phyloP scores from a whole-genome alignment of 2,329 filamentous ascomycete species.

The Apiospora pterosperma region DNA sequence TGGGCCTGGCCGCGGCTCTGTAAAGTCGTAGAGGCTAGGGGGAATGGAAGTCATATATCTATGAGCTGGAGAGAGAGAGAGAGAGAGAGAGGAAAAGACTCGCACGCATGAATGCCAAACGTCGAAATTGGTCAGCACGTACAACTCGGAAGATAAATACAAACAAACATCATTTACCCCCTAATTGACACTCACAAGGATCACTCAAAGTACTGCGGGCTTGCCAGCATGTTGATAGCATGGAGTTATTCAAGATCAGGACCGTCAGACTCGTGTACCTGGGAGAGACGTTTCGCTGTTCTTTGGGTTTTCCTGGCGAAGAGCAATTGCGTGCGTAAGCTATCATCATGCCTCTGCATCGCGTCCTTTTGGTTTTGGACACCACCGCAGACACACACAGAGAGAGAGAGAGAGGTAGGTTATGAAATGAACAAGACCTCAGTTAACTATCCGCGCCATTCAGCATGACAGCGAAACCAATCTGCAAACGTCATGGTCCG shows the following conservation, averaged over 20 bases:
- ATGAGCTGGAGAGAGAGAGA: not conserved
- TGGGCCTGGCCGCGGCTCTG: conserved; percentile 6
- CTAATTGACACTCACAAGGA: not conserved
- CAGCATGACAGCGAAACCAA: not conserved
- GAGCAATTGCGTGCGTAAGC: not conserved
- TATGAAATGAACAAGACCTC: not conserved
- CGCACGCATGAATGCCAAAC: not conserved
- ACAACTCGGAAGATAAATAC: not conserved
- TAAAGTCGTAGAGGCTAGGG: not conserved
- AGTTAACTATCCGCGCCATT: not conserved
- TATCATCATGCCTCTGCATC: too few species aligned
- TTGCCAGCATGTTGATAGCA: too few species aligned
- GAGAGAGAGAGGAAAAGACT: too few species aligned
- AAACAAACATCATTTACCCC: not conserved
- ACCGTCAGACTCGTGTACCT: too few species aligned
- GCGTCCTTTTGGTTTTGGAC: too few species aligned
- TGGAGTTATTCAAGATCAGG: too few species aligned
- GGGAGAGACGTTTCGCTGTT: too few species aligned
- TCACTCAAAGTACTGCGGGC: not conserved
- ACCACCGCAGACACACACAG: too few species aligned
- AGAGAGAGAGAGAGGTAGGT: too few species aligned
- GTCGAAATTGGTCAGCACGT: not conserved
- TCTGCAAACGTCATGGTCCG: not conserved
- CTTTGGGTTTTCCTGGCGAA: not conserved
- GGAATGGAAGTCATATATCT: not conserved